Base-by-base conservation (phyloP, 2,329 filamentous ascomycete species). In the Phaeosphaeriaceae sp. region DNA sequence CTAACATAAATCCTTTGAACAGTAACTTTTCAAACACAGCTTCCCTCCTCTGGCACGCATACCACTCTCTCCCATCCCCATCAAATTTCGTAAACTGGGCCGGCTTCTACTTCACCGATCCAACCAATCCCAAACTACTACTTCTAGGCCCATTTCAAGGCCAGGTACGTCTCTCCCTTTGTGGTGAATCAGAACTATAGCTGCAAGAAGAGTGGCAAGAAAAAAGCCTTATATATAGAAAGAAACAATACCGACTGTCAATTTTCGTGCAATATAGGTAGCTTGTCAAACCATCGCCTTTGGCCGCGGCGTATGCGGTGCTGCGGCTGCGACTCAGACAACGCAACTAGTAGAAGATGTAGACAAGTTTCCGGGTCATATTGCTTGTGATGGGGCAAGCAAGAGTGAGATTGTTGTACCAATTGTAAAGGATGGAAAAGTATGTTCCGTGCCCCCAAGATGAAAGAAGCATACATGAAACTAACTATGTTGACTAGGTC, bases 361-460 rank as follows among this genome's bases (percentile, higher is more conserved):
- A 6, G 86, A 90, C 35, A 66, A 75, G 42, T 93, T 93, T 64
- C 87, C 88, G 0, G 89, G 88, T 2, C 90, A 93, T 68, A 92
- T 94, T 66, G 89, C 90, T 8, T 93, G 90, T 69, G 90, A 94
- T 71, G 83, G 83, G 3, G 87, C 84, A 48, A 90, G 84, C 63
- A 83, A 79, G 75, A 92, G 89, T 68, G 90, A 94, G 77, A 87
- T 94, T 68, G 90, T 94, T 15, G 89, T 93, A 40, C 90, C 90
- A 2, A 82, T 93, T 53, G 57, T 88, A 8, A 66, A 76, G 50
- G 62, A 62, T n/a, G 78, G 70, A 17, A 77, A 78, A 73, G 79
- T 81, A 55, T 60, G 71, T 63, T n/a, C n/a, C n/a, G n/a, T n/a
- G n/a, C n/a, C n/a, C n/a, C n/a, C n/a, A n/a, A n/a, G n/a, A n/a